Percentiles rank a stretch among this genome's conserved stretches.
Conservation (phyloP, 2,329 filamentous ascomycete species). For the Fusarium clavum region DNA sequence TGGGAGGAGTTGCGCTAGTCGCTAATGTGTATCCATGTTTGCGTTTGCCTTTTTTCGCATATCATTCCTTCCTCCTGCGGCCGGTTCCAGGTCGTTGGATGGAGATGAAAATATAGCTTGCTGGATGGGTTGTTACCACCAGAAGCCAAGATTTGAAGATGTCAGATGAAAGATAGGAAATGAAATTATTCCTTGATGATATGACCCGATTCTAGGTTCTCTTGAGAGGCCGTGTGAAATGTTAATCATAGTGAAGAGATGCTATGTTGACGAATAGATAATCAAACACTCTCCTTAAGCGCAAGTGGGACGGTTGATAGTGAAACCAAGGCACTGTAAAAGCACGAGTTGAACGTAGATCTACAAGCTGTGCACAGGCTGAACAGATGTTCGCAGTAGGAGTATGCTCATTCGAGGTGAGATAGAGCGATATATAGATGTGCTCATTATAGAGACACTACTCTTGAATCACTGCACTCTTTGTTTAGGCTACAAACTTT, state of each 20-base stretch:
- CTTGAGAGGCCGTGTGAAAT: background rate
- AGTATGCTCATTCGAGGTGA: background rate
- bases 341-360: background rate
- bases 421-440: background rate
- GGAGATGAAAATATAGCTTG: conserved; percentile 31
- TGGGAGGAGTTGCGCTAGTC: conserved; percentile 41
- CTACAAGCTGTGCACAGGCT: background rate
- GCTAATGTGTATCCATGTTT: conserved; percentile 48
- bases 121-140: conserved; percentile 11
- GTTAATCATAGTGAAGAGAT: background rate
- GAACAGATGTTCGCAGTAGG: background rate
- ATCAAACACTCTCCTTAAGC: background rate
- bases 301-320: background rate
- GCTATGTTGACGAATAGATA: background rate
- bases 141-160: conserved; percentile 40
- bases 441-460: background rate
- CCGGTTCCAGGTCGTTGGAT: conserved; percentile 43
- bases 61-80: conserved; percentile 37
- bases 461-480: background rate
- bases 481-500: conserved; percentile 54
- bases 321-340: background rate
- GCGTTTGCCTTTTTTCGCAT: conserved; percentile 42
- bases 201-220: background rate
- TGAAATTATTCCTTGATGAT: conserved; percentile 40
- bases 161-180: conserved; percentile 45